Percentiles rank a stretch among this genome's conserved stretches.
These are phyloP conservation scores for Trichoderma simmonsii DNA, from an alignment of 2,329 filamentous ascomycete genomes.

Conservation along the genomic window DNA sequence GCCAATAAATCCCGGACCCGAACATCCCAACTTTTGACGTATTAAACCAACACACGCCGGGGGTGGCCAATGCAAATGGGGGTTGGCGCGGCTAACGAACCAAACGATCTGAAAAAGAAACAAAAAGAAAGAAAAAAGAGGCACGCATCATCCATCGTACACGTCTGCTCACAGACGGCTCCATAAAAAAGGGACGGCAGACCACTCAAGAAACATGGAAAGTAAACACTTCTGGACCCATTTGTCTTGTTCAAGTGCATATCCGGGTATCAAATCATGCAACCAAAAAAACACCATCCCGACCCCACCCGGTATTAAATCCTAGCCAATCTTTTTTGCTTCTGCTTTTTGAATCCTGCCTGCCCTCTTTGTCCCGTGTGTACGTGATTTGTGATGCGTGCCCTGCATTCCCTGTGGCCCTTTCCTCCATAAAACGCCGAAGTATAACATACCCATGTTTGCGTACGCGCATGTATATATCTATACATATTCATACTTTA, in stretches of 20 bases:
- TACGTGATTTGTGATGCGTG: slow-evolving; percentile 15
- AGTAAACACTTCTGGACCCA: slow-evolving; percentile 6
- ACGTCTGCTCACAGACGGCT: slow-evolving; percentile 15
- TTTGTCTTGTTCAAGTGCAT: slow-evolving; percentile 16
- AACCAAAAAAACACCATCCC: slow-evolving; percentile 16
- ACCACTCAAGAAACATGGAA: slow-evolving; percentile 5
- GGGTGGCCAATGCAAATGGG: neutral
- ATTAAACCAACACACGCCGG: slow-evolving; percentile 1
- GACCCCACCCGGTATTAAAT: neutral
- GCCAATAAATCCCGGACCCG: neutral
- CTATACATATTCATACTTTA: slow-evolving; percentile 20
- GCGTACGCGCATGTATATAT: neutral
- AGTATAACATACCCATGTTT: slow-evolving; percentile 3
- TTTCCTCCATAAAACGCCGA: slow-evolving; percentile 7
- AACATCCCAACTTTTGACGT: neutral
- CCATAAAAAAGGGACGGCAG: slow-evolving; percentile 9
- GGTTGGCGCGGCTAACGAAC: slow-evolving; percentile 1
- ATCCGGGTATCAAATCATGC: slow-evolving; percentile 19
- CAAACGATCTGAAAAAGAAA: neutral
- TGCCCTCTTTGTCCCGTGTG: slow-evolving; percentile 12
- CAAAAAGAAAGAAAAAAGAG: neutral
- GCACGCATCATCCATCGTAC: slow-evolving; percentile 16
- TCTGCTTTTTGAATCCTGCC: slow-evolving; percentile 9
- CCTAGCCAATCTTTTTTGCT: slow-evolving; percentile 11
- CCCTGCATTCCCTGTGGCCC: slow-evolving; percentile 5